phyloP scores from a whole-genome alignment of 345 rosid genomes.

The Clausena lansium region DNA sequence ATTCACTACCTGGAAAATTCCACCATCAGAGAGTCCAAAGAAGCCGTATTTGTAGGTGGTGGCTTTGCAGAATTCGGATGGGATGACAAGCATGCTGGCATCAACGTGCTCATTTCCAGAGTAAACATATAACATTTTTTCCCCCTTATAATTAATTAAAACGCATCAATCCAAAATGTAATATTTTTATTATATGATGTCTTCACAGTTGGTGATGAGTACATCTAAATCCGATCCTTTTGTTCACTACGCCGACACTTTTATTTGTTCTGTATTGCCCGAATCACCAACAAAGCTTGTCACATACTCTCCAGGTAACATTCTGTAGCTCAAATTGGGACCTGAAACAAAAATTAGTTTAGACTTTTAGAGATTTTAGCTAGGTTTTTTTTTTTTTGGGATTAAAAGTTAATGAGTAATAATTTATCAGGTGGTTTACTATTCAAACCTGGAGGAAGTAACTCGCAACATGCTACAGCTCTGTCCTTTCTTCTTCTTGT shows the following conservation, averaged over 20 bases:
- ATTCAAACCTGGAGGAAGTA: conserved; percentile 50
- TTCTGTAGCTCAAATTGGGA: background rate
- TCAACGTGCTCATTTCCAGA: conserved; percentile 59
- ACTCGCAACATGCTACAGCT: conserved; percentile 51
- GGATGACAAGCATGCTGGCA: conserved; percentile 79
- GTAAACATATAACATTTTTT: conserved; percentile 26
- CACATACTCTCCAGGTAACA: conserved; percentile 41
- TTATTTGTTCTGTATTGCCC: conserved; percentile 47
- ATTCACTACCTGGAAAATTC: conserved; percentile 6
- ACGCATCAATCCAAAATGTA: background rate
- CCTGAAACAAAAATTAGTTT: background rate
- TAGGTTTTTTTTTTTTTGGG: too few relatives aligned
- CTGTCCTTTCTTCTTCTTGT: conserved; percentile 48
- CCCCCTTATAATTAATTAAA: background rate
- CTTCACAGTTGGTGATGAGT: conserved; percentile 22
- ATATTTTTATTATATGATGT: background rate
- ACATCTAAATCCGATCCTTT: conserved; percentile 13
- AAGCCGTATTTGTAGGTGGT: background rate
- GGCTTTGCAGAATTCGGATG: conserved; percentile 65
- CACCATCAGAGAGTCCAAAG: background rate
- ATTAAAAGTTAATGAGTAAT: background rate
- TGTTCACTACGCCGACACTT: conserved; percentile 29
- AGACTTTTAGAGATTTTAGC: background rate
- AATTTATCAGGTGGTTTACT: conserved; percentile 41
- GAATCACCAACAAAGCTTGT: conserved; percentile 42